A percentile compares a stretch with the other conserved stretches of the same genome.
Conservation (phyloP, 139 green algal species). For the Eudorina sp. region DNA sequence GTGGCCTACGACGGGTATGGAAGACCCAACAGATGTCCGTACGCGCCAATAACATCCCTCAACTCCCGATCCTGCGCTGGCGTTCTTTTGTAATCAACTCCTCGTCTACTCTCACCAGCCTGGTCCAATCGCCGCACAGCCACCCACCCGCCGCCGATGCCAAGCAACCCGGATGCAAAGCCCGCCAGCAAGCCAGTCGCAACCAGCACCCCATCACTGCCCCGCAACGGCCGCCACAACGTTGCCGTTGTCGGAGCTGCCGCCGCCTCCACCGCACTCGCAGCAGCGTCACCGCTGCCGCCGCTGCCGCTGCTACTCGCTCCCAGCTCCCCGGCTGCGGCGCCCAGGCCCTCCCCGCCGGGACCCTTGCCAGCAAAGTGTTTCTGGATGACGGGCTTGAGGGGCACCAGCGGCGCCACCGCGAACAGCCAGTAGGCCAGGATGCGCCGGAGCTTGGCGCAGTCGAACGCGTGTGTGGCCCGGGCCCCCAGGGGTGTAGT, state of each 20-base stretch:
- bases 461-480: conserved; percentile 68
- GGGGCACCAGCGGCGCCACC: conserved; percentile 77
- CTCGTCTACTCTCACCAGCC: no score
- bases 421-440: conserved; percentile 74
- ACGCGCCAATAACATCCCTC: no score
- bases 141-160: conserved; percentile 71
- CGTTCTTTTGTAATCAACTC: no score
- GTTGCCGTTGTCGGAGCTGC: neutral
- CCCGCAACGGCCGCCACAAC: conserved; percentile 21
- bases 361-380: neutral
- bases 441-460: conserved; percentile 48
- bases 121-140: neutral
- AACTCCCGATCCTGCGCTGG: no score
- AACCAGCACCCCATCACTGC: conserved; percentile 52
- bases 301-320: no score
- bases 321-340: neutral
- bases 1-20: no score
- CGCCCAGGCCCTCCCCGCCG: neutral
- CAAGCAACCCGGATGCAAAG: conserved; percentile 79
- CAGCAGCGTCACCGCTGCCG: neutral
- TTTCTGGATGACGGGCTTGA: conserved; percentile 63
- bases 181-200: conserved; percentile 72
- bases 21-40: no score
- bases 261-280: neutral
- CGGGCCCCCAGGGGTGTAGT: conserved; percentile 72